Conservation (phyloP, 257 asterid genomes). For the Solanum clarkiae region DNA sequence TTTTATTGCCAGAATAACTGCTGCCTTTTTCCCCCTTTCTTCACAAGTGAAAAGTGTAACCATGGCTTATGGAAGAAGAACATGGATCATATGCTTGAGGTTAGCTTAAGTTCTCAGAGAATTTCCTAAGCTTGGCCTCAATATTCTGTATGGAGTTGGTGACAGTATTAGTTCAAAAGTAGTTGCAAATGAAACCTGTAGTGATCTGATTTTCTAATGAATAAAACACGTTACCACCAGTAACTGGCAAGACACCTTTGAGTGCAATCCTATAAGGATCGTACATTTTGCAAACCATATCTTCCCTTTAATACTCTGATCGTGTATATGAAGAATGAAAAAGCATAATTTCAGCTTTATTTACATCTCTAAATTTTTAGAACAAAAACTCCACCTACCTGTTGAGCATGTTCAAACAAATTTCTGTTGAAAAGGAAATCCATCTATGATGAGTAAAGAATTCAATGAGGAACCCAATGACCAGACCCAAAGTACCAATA, state of each 20-base stretch:
- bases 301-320: background rate
- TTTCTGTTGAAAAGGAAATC: slow-evolving; percentile 24
- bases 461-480: slow-evolving; percentile 71
- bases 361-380: background rate
- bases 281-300: background rate
- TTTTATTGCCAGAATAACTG: background rate
- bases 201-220: background rate
- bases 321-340: background rate
- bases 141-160: background rate
- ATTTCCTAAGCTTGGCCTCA: background rate
- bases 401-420: slow-evolving; percentile 45
- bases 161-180: background rate
- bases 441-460: slow-evolving; percentile 43
- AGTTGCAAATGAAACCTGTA: background rate
- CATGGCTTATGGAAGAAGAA: background rate
- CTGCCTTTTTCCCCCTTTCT: background rate
- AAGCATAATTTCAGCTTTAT: background rate
- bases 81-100: background rate
- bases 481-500: slow-evolving; percentile 62
- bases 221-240: background rate
- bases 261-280: background rate
- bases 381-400: slow-evolving; percentile 24
- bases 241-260: background rate
- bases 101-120: background rate
- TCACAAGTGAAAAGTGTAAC: background rate